Percentiles rank a stretch among this genome's conserved stretches.
phyloP scores from a whole-genome alignment of 257 asterid species.

The Przewalskia tangutica region DNA sequence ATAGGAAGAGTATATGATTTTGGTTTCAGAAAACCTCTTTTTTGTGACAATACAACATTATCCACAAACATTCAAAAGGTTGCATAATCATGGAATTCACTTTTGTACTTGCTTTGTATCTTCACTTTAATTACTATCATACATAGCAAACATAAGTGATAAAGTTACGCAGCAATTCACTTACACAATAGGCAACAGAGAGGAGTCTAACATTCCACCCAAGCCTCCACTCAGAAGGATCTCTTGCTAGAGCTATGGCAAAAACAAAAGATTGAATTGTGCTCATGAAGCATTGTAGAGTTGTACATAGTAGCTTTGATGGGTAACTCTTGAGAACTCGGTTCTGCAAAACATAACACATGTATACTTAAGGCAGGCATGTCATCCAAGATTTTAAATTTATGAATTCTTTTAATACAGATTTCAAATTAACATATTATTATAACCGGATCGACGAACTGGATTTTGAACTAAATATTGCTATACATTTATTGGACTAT shows the following conservation, averaged over 20 bases:
- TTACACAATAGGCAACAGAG: conserved; percentile 67
- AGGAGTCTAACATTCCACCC: conserved; percentile 54
- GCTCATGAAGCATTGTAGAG: conserved; percentile 61
- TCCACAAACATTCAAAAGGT: background rate
- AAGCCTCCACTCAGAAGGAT: conserved; percentile 55
- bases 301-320: conserved; percentile 63
- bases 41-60: background rate
- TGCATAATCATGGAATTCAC: background rate
- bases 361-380: too few species aligned
- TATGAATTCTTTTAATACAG: too few species aligned
- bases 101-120: background rate
- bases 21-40: background rate
- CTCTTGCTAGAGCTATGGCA: conserved; percentile 54
- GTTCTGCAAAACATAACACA: conserved; percentile 20
- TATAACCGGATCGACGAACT: too few species aligned
- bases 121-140: too few species aligned
- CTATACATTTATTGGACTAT: too few species aligned
- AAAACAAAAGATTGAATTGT: conserved; percentile 51
- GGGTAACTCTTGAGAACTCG: conserved; percentile 45
- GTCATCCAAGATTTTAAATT: too few species aligned
- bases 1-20: too few species aligned
- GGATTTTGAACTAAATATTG: too few species aligned
- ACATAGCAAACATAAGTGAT: background rate
- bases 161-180: conserved; percentile 1
- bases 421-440: too few species aligned